These are phyloP conservation scores for Rhizodiscina lignyota DNA, from an alignment of 495 filamentous ascomycete genomes.

Conservation along the genomic window DNA sequence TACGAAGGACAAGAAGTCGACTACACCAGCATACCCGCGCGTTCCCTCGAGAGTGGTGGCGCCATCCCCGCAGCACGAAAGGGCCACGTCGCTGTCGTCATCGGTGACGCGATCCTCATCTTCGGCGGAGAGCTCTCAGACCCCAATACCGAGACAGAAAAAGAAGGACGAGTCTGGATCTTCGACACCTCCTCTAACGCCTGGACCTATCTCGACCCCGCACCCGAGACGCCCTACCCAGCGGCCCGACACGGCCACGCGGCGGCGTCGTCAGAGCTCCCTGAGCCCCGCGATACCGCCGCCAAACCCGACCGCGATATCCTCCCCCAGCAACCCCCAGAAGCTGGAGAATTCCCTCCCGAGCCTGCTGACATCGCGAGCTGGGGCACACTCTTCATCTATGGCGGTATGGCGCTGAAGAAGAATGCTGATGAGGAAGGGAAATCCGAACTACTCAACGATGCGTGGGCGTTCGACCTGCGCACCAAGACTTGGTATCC, in stretches of 20 bases:
- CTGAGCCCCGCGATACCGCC: constrained; percentile 5
- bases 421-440: constrained; percentile 1
- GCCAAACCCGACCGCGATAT: background rate
- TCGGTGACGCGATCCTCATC: constrained; percentile 44
- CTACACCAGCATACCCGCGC: constrained; percentile 35
- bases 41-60: constrained; percentile 16
- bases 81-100: constrained; percentile 39
- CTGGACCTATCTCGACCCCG: constrained; percentile 41
- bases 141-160: constrained; percentile 28
- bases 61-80: constrained; percentile 33
- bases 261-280: constrained; percentile 14
- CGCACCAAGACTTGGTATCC: constrained; percentile 13
- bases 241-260: constrained; percentile 18
- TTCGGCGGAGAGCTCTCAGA: constrained; percentile 35
- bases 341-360: constrained; percentile 16
- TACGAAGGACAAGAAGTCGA: constrained; percentile 31
- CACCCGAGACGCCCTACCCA: constrained; percentile 21
- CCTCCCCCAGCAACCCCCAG: constrained; percentile 14
- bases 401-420: constrained; percentile 13
- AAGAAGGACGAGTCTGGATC: constrained; percentile 44
- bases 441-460: constrained; percentile 6
- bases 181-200: constrained; percentile 38
- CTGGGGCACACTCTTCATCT: constrained; percentile 19
- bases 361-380: constrained; percentile 14
- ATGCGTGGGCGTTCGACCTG: constrained; percentile 20